A percentile compares a stretch with the other conserved stretches of the same genome.
Conservation (phyloP, 2,329 filamentous ascomycete species). For the Pyrenophora tritici-repentis region DNA sequence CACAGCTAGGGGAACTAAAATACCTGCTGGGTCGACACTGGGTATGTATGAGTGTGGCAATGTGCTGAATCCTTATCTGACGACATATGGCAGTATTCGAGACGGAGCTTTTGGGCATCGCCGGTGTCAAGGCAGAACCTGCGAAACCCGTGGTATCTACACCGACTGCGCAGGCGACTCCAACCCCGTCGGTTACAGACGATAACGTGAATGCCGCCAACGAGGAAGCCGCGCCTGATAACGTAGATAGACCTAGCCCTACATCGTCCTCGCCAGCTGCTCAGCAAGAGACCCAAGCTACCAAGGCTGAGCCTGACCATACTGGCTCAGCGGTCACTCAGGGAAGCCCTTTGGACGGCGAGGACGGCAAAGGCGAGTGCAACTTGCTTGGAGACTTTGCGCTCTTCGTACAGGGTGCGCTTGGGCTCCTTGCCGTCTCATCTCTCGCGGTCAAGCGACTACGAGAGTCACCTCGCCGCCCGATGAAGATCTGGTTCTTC, state of each 20-base stretch:
- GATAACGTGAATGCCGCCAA: slow-evolving; percentile 11
- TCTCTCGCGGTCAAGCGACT: slow-evolving; percentile 93
- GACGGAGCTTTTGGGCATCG: slow-evolving; percentile 85
- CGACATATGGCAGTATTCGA: slow-evolving; percentile 71
- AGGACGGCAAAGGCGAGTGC: slow-evolving; percentile 72
- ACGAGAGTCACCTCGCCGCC: slow-evolving; percentile 87
- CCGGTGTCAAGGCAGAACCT: slow-evolving; percentile 51
- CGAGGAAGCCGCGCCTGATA: slow-evolving; percentile 18
- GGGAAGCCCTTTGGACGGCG: slow-evolving; percentile 46
- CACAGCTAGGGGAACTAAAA: slow-evolving; percentile 68
- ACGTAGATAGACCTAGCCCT: slow-evolving; percentile 9
- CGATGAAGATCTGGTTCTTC: slow-evolving; percentile 96
- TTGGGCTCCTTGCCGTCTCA: slow-evolving; percentile 80
- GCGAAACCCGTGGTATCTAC: slow-evolving; percentile 3
- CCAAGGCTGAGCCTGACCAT: slow-evolving; percentile 16
- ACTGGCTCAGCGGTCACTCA: slow-evolving; percentile 24
- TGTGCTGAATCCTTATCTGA: slow-evolving; percentile 12
- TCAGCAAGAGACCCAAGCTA: slow-evolving; percentile 1
- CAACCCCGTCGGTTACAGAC: slow-evolving; percentile 9
- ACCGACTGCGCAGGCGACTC: slow-evolving; percentile 7
- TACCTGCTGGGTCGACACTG: slow-evolving; percentile 79
- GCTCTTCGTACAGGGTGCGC: slow-evolving; percentile 82
- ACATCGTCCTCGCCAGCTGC: slow-evolving; percentile 15
- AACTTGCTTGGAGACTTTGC: slow-evolving; percentile 88
- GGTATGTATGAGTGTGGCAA: slow-evolving; percentile 54